A percentile compares a stretch with the other conserved stretches of the same genome.
These are phyloP conservation scores for Neckera pumila DNA, from an alignment of 225 moss, liverwort and hornwort species.

Conservation along the genomic window DNA sequence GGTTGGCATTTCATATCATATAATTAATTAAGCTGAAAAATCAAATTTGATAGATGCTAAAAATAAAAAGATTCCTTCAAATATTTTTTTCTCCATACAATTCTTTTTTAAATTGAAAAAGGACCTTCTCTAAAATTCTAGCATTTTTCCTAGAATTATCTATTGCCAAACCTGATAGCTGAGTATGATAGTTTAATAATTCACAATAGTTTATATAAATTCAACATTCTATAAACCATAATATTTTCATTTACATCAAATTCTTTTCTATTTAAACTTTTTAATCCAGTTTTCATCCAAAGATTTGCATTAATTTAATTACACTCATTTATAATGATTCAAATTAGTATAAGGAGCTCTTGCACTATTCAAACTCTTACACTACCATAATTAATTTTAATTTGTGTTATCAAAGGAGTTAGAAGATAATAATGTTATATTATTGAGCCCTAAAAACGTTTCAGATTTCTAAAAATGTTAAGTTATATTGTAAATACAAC, in stretches of 20 bases:
- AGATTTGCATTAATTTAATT: neutral
- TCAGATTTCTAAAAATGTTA: neutral
- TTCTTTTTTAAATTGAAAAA: neutral
- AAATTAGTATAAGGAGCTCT: neutral
- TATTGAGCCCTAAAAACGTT: neutral
- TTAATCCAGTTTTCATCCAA: neutral
- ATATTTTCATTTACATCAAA: neutral
- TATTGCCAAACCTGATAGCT: rapidly evolving
- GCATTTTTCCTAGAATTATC: neutral
- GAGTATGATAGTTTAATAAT: neutral
- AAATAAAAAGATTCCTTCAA: neutral
- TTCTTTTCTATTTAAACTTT: neutral
- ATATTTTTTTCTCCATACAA: too few species aligned
- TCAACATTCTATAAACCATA: neutral
- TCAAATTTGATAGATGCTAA: neutral
- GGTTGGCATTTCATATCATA: rapidly evolving
- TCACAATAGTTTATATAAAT: neutral
- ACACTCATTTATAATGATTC: neutral
- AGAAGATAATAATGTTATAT: neutral
- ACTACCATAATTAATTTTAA: neutral
- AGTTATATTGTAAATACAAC: neutral
- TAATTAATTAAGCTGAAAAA: neutral
- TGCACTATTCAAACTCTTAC: neutral
- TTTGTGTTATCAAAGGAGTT: neutral
- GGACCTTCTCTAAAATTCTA: neutral